These are phyloP conservation scores for Petrea volubilis DNA, from an alignment of 257 asterid species.

Conservation along the genomic window DNA sequence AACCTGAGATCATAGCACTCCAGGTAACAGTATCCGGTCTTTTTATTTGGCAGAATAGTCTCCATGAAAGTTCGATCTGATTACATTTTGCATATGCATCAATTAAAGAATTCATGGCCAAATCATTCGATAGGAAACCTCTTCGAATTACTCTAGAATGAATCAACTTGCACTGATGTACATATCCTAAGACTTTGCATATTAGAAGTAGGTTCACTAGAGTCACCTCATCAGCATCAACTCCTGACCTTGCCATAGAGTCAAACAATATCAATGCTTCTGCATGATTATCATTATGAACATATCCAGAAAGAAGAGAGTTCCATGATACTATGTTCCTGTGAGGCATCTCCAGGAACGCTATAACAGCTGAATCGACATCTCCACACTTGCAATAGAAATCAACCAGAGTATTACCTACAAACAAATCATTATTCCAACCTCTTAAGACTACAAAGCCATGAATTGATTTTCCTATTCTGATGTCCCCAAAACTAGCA, in stretches of 20 bases:
- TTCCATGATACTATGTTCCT: slow-evolving; percentile 78
- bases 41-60: slow-evolving; percentile 50
- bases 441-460: slow-evolving; percentile 57
- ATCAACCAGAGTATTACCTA: slow-evolving; percentile 72
- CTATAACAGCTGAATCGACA: slow-evolving; percentile 54
- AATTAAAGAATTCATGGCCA: slow-evolving; percentile 71
- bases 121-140: slow-evolving; percentile 59
- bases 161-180: slow-evolving; percentile 59
- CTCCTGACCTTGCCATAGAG: slow-evolving; percentile 53
- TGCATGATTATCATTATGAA: slow-evolving; percentile 54
- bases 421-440: slow-evolving; percentile 62
- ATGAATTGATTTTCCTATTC: slow-evolving; percentile 61
- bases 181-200: slow-evolving; percentile 52
- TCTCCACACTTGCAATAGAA: slow-evolving; percentile 80
- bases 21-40: slow-evolving; percentile 71
- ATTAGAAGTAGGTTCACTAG: slow-evolving; percentile 69
- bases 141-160: slow-evolving; percentile 57
- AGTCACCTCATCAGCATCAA: slow-evolving; percentile 73
- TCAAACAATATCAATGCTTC: slow-evolving; percentile 59
- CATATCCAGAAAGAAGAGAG: slow-evolving; percentile 71
- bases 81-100: slow-evolving; percentile 81
- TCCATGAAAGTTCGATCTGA: slow-evolving; percentile 56
- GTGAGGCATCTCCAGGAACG: slow-evolving; percentile 56
- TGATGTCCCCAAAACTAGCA: slow-evolving; percentile 43
- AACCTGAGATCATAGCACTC: slow-evolving; percentile 95